Evolutionary conservation across 2,329 filamentous ascomycete genomes (phyloP), one percentile per base, ranked within the genome.

Genomic region (Pseudonectria buxi): DNA sequence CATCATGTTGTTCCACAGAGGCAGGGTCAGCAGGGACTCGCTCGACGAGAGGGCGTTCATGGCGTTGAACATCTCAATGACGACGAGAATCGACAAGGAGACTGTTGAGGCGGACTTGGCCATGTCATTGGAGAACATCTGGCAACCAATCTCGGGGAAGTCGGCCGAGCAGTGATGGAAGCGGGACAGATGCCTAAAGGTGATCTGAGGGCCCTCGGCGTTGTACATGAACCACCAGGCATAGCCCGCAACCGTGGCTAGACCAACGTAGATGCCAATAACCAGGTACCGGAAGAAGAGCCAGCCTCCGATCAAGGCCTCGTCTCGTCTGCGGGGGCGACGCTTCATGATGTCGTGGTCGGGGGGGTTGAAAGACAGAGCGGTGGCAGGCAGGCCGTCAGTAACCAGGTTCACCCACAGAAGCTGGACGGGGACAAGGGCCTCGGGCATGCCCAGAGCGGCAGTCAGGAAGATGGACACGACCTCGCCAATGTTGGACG

Each of bases 201-300:
- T 80, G 63, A 98, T 94, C 61, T 94, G 86, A 15, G 92, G 92
- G 1, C 92, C 92, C 48, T 81, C 78, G 7, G 80, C 67, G 68
- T 96, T 90, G 71, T 84, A 95, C 83, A 98, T 89, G 72, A 96
- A 98, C 86, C 88, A 98, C 92, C 92, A 98, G n/a, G 87, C 90
- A 58, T 98, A 98, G 30, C 94, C 92, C 55, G 83, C 88, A 14
- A 98, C 94, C 4, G 92, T 98, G 35, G 92, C 92, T 27, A 87
- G 72, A 57, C 92, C 92, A 39, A 98, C 92, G 47, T 98, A 98
- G 7, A 80, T 87, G 43, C 92, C 92, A 51, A 98, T 92, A 32
- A 96, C 81, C 71, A 98, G 80, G 65, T 98, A 98, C 35, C 92
- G 81, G 75, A 96, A 88, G 70, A 98, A 95, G 26, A 98, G 69